Conservation (phyloP, 2,329 filamentous ascomycete genomes). For the Cladophialophora exuberans region DNA sequence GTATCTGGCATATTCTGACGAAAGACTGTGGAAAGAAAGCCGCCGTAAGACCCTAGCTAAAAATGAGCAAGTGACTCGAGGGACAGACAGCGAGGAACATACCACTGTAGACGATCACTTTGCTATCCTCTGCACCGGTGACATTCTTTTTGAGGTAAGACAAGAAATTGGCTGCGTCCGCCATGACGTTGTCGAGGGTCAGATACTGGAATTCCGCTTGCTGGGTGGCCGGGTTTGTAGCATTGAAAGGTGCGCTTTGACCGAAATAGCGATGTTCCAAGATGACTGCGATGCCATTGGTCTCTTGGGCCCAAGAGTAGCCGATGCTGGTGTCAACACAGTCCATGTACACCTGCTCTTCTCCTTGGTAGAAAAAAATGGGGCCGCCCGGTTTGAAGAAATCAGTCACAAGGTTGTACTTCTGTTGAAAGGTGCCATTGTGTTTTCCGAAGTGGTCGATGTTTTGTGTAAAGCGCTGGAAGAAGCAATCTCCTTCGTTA, state of each 20-base stretch:
- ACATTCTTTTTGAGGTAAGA: conserved; percentile 6
- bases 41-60: conserved; percentile 8
- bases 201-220: not conserved
- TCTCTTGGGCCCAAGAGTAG: conserved; percentile 5
- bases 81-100: not conserved
- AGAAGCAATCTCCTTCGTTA: not conserved
- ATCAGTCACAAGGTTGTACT: conserved; percentile 6
- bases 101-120: conserved; percentile 12
- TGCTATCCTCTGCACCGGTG: conserved; percentile 4
- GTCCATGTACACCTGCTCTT: not conserved
- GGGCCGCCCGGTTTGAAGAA: conserved; percentile 12
- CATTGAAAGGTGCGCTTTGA: conserved; percentile 4
- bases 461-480: not conserved
- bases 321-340: conserved; percentile 3
- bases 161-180: not conserved
- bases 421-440: conserved; percentile 6
- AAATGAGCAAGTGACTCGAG: not conserved
- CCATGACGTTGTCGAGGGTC: not conserved
- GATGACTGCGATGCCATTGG: conserved; percentile 3
- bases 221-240: conserved; percentile 4
- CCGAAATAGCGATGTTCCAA: conserved; percentile 16
- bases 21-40: conserved; percentile 5
- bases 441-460: conserved; percentile 24
- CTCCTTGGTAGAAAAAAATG: conserved; percentile 1
- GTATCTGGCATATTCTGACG: conserved; percentile 4